Conservation (phyloP, 768 basidiomycete species). For the Dioszegia aurantiaca region DNA sequence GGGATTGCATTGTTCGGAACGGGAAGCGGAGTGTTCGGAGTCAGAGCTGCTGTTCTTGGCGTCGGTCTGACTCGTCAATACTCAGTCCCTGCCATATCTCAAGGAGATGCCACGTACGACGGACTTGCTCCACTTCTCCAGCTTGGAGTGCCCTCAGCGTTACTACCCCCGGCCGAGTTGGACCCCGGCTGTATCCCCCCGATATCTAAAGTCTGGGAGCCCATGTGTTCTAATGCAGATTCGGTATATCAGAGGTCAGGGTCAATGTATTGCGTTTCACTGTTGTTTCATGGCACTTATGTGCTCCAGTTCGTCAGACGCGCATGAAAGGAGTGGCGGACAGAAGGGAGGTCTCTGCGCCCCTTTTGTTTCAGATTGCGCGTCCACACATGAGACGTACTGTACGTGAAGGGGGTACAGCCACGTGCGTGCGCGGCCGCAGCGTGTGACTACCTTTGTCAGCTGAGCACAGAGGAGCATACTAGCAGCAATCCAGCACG, state of each 20-base stretch:
- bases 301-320: neutral
- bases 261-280: slow-evolving; percentile 1
- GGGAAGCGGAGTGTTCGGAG: slow-evolving; percentile 34
- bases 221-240: neutral
- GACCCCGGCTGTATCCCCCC: neutral
- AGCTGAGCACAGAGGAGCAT: too few relatives aligned
- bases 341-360: neutral
- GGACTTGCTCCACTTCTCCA: slow-evolving; percentile 8
- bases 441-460: neutral
- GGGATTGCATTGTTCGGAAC: slow-evolving; percentile 30
- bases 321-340: slow-evolving; percentile 3
- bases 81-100: neutral
- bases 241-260: neutral
- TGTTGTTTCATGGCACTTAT: slow-evolving; percentile 1
- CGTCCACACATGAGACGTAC: neutral
- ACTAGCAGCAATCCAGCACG: too few relatives aligned
- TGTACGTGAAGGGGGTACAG: slow-evolving; percentile 2
- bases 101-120: neutral
- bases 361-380: slow-evolving; percentile 13
- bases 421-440: neutral
- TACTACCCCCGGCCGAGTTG: slow-evolving; percentile 1
- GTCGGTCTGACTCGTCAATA: slow-evolving; percentile 14
- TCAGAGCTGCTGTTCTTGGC: slow-evolving; percentile 6
- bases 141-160: slow-evolving; percentile 1
- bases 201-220: neutral